Base-by-base conservation (phyloP, 78 protist species). In the Dictyostelium firmibasis region DNA sequence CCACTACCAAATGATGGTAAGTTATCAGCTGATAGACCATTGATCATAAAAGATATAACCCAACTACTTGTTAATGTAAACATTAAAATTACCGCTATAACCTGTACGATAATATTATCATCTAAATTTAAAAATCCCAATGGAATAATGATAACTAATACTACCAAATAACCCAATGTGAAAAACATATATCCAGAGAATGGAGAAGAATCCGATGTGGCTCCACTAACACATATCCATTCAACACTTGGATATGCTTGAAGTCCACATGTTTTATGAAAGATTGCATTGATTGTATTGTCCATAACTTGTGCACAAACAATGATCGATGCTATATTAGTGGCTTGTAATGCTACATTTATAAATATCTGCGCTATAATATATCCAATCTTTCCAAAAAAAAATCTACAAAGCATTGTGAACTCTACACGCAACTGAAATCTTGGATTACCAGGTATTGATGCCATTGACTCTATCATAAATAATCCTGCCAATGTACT, bases 51-150 rank as follows among this genome's bases (percentile, higher is more conserved):
- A 2, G 76, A 74, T 3, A 85, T 81, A 10, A 93, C 70, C 96
- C 96, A 93, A 36, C 67, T 64, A 0, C 36, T 6, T 0, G 85
- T 75, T 4, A 93, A 43, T 13, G 69, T 25, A 35, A 93, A 27
- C 92, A 93, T 82, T 7, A 93, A 23, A 1, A 93, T 75, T 5
- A 93, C 47, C 2, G 92, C 85, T 9, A 86, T 76, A 6, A 83
- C 82, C 60, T 93, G 96, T 3, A 93, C 96, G 8, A 86, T 81
- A 7, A 93, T 76, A 38, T 93, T 93, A 31, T 93, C 96, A 29
- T 93, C 96, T 10, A 93, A 53, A 81, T 93, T 93, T 41, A 93
- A 77, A 44, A 86, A 75, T 31, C 96, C 96, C 18, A 93, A 50
- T 31, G 96, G 96, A 23, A 93, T 93, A 78, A 87, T 93, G 16